Percentiles rank a stretch among this genome's conserved stretches.
phyloP scores from a whole-genome alignment of 2,329 filamentous ascomycete species.

The Nothophaeocryptopus gaeumannii region DNA sequence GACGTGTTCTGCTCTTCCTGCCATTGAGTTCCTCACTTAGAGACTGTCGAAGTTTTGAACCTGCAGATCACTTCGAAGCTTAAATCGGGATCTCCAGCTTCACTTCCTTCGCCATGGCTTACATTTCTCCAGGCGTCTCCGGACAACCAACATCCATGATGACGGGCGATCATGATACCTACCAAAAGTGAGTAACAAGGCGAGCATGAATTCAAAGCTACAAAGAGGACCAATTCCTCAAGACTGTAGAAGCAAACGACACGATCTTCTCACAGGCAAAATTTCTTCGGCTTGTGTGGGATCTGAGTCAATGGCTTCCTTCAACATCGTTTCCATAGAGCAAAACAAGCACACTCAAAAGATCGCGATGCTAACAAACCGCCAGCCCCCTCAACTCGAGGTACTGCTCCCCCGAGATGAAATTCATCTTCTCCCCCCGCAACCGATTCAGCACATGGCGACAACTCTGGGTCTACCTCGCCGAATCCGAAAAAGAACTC shows the following conservation, averaged over 20 bases:
- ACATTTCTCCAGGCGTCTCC: slow-evolving; percentile 10
- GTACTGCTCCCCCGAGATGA: slow-evolving; percentile 74
- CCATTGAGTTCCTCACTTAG: not conserved
- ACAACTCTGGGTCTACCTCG: slow-evolving; percentile 79
- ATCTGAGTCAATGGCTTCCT: not conserved
- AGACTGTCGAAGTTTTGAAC: not conserved
- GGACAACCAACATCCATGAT: slow-evolving; percentile 24
- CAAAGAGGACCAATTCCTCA: too few species aligned
- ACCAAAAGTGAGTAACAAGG: slow-evolving; percentile 29
- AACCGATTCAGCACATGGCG: slow-evolving; percentile 77
- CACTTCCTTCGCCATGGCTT: slow-evolving; percentile 2
- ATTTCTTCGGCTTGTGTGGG: too few species aligned
- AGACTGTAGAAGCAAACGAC: too few species aligned
- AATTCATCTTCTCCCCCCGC: slow-evolving; percentile 73
- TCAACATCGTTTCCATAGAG: not conserved
- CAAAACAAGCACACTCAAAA: not conserved
- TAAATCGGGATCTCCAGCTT: not conserved
- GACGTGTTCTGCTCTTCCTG: not conserved
- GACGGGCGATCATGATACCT: slow-evolving; percentile 29
- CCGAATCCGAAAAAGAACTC: slow-evolving; percentile 76
- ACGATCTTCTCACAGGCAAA: too few species aligned
- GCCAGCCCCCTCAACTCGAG: slow-evolving; percentile 65
- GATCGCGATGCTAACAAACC: slow-evolving; percentile 39
- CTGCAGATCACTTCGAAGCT: not conserved
- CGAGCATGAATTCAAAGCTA: not conserved